Evolutionary conservation across 805 yeast species (phyloP), one percentile per base, ranked within the genome.

Genomic region (Sugiyamaella chiloensis): DNA sequence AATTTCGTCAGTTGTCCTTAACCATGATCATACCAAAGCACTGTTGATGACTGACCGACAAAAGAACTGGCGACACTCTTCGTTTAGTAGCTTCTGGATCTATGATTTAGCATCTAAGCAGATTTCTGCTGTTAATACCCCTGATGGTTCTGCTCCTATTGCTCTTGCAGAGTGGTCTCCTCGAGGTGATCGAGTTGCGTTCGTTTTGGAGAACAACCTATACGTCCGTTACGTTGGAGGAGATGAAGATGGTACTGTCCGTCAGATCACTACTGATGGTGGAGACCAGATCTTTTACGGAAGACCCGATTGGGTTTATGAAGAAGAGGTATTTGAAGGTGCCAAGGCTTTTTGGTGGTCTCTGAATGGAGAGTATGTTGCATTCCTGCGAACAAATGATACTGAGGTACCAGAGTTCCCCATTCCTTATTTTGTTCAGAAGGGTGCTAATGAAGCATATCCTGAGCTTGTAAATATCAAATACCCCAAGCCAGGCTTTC

Each of bases 291-390:
- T 87, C 5, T 87, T 88, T 66, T 85, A 89, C 61, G 96, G 96
- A 2, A 82, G 83, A 52, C 95, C 96, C 0, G 96, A 88, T 61
- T 88, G 96, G 96, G 95, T 87, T 5, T 88, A 88, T 57, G 96
- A 89, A 60, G 96, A 88, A 56, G 96, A 88, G 64, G 93, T 88
- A 0, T 74, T 85, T 45, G 80, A 78, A 29, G 75, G 78, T 20
- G 88, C 83, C 56, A 66, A 74, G 19, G 87, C 90, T 0, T 55
- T 87, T 41, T 88, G 95, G 95, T 89, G 96, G 96, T 83, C 95
- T 4, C 87, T 87, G 6, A 65, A 71, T 35, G 89, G 91, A 9
- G 68, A 75, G n/a, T 74, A 71, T 56, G 61, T 89, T 37, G 75
- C 88, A 0, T 83, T 78, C 52, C 64, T 85, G 55, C 74, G 80